These are phyloP conservation scores for Sordariomycetes sp. DNA, from an alignment of 2,329 filamentous ascomycete species.

Conservation along the genomic window DNA sequence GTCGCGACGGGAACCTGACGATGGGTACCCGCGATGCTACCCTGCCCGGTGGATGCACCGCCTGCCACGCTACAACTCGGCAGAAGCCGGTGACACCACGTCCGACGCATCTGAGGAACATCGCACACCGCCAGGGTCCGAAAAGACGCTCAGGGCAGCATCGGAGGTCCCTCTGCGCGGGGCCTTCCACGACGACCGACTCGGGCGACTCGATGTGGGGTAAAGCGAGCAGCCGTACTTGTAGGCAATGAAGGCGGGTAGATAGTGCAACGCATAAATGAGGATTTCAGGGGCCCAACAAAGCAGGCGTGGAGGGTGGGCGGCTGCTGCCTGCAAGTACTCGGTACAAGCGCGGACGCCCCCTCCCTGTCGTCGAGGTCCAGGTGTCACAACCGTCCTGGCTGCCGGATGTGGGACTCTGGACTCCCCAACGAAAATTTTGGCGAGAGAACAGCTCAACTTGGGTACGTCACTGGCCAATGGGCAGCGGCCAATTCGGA, in stretches of 20 bases:
- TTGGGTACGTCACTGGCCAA: background rate
- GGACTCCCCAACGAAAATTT: background rate
- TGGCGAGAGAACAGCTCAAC: background rate
- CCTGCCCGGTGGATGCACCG: background rate
- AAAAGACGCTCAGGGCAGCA: too few species aligned
- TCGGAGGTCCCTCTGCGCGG: too few species aligned
- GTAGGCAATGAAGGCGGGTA: too few species aligned
- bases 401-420: background rate
- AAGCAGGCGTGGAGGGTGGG: background rate
- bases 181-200: too few species aligned
- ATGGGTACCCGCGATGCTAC: background rate
- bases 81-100: background rate
- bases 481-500: background rate
- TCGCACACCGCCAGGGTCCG: background rate
- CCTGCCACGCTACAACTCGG: background rate
- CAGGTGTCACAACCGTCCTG: background rate
- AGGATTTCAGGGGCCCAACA: background rate
- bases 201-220: too few species aligned
- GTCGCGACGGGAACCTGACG: background rate
- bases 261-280: too few species aligned
- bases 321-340: background rate
- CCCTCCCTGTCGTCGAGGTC: background rate
- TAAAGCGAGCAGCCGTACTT: too few species aligned
- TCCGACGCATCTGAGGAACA: background rate
- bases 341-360: background rate